phyloP scores from a whole-genome alignment of 2,329 filamentous ascomycete species.

The Botrytis deweyae region DNA sequence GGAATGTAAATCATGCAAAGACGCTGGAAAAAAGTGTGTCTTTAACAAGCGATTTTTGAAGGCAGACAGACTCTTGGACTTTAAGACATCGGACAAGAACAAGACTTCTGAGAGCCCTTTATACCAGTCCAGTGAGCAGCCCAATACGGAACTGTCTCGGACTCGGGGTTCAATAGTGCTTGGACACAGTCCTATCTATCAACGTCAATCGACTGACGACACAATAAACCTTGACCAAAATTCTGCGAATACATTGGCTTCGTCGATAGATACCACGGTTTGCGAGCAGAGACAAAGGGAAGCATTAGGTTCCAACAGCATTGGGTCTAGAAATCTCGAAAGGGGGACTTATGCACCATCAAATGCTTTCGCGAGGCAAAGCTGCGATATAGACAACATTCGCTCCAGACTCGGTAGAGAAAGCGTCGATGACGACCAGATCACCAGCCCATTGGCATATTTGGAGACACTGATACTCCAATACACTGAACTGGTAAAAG shows the following conservation, averaged over 20 bases:
- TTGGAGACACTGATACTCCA: not conserved
- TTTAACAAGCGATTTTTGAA: too few relatives aligned
- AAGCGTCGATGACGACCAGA: not conserved
- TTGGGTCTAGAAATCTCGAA: not conserved
- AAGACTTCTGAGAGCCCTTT: not conserved
- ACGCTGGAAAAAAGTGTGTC: not conserved
- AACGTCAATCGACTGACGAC: not conserved
- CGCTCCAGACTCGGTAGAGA: not conserved
- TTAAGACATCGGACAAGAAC: not conserved
- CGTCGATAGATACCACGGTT: not conserved
- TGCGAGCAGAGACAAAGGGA: not conserved
- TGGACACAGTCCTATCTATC: not conserved
- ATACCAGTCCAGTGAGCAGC: not conserved
- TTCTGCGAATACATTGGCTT: not conserved
- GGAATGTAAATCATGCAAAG: not conserved
- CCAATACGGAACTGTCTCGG: not conserved
- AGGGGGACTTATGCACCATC: not conserved
- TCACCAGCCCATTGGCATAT: not conserved
- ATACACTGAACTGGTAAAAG: not conserved
- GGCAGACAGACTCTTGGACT: too few relatives aligned
- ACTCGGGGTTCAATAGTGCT: not conserved
- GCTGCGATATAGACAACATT: not conserved
- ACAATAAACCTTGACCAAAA: not conserved
- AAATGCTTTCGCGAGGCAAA: not conserved
- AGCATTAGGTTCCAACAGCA: not conserved